phyloP scores from a whole-genome alignment of 2,329 filamentous ascomycete species.

The Aspergillus sergii region DNA sequence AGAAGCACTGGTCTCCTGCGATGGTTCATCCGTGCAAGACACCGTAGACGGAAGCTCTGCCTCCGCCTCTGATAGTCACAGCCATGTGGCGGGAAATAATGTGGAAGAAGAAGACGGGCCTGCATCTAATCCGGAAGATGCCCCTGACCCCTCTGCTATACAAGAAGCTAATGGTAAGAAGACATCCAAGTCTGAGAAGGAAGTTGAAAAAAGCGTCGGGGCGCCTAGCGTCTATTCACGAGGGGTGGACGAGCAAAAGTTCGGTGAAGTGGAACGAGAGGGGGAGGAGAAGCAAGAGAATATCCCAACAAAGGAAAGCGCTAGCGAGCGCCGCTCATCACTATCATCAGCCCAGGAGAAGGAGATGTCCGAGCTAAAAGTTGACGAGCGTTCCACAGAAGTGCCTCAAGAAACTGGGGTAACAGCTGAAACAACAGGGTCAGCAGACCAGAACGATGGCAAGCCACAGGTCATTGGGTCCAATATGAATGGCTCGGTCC shows the following conservation, averaged over 20 bases:
- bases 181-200: background rate
- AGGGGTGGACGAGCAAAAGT: constrained; percentile 9
- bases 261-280: background rate
- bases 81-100: constrained; percentile 9
- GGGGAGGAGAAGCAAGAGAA: background rate
- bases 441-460: background rate
- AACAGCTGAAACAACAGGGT: background rate
- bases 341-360: background rate
- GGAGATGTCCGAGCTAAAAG: background rate
- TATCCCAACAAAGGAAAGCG: background rate
- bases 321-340: background rate
- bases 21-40: constrained; percentile 29
- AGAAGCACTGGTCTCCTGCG: constrained; percentile 37
- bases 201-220: constrained; percentile 1
- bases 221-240: constrained; percentile 9
- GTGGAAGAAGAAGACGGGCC: background rate
- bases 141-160: background rate
- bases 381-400: background rate
- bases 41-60: constrained; percentile 28
- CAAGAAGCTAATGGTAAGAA: background rate
- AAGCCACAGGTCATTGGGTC: background rate
- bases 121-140: background rate
- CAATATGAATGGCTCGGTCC: background rate
- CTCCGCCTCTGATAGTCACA: constrained; percentile 21
- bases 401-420: background rate